Evolutionary conservation across 345 rosid species (phyloP).

Genomic region (Aquilaria malaccensis): DNA sequence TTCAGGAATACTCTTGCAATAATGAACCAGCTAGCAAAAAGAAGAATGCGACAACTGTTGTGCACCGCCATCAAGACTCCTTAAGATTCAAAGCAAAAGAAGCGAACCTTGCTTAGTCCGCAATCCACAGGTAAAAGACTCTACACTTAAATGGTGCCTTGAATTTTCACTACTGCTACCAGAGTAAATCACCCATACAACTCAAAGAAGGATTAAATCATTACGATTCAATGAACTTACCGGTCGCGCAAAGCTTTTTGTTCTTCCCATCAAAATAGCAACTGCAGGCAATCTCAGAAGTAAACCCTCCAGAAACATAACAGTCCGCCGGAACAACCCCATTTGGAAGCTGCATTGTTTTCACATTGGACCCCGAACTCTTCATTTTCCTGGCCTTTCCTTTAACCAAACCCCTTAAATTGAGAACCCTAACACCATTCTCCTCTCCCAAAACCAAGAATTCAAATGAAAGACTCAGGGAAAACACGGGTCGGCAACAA

Average conservation of each 20-base stretch:
- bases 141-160: too few relatives aligned
- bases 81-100: too few relatives aligned
- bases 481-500: constrained; percentile 57
- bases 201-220: too few relatives aligned
- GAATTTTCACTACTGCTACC: background rate
- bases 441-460: constrained; percentile 69
- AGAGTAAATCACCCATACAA: too few relatives aligned
- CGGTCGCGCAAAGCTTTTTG: constrained; percentile 36
- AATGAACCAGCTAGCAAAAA: too few relatives aligned
- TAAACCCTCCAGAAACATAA: constrained; percentile 11
- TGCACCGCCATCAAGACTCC: too few relatives aligned
- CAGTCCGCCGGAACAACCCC: constrained; percentile 22
- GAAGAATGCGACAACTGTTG: too few relatives aligned
- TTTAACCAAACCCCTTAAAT: constrained; percentile 51
- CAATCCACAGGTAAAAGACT: too few relatives aligned
- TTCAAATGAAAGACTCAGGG: constrained; percentile 46
- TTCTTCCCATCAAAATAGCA: constrained; percentile 33
- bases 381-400: constrained; percentile 37
- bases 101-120: constrained; percentile 12
- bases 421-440: constrained; percentile 55
- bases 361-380: constrained; percentile 22
- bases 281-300: constrained; percentile 24
- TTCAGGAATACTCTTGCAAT: too few relatives aligned
- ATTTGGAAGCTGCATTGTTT: constrained; percentile 27
- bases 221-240: constrained; percentile 26